Conservation (phyloP, 495 filamentous ascomycete species). For the Hyaloscypha finlandica region DNA sequence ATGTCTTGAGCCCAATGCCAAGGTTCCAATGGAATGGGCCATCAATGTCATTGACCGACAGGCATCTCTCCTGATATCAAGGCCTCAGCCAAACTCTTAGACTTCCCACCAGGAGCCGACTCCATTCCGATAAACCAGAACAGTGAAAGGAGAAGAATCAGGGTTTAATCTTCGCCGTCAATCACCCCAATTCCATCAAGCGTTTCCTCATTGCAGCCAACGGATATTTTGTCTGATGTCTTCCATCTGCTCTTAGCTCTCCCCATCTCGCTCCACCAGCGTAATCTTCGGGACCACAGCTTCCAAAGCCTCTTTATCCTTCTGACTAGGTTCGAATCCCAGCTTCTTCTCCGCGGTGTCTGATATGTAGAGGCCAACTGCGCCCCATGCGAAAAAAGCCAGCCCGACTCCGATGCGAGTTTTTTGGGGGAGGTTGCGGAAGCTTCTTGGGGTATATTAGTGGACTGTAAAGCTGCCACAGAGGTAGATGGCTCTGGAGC, state of each 20-base stretch:
- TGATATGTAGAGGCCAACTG: slow-evolving; percentile 58
- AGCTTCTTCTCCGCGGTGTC: slow-evolving; percentile 63
- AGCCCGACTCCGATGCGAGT: slow-evolving; percentile 65
- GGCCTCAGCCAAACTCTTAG: too few relatives aligned
- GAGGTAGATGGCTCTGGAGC: neutral
- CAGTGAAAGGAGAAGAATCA: neutral
- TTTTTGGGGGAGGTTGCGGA: slow-evolving; percentile 58
- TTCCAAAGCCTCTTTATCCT: slow-evolving; percentile 60
- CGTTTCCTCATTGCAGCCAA: neutral
- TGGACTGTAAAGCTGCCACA: neutral
- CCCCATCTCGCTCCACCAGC: slow-evolving; percentile 40
- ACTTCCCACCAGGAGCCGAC: neutral
- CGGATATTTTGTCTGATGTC: neutral
- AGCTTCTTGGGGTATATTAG: slow-evolving; percentile 48
- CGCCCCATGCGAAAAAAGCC: slow-evolving; percentile 65
- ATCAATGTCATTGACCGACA: too few relatives aligned
- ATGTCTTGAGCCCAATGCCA: neutral
- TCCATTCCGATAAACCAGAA: too few relatives aligned
- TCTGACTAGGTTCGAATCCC: slow-evolving; percentile 60
- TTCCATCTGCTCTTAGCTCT: slow-evolving; percentile 7
- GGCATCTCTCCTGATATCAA: too few relatives aligned
- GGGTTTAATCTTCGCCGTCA: neutral
- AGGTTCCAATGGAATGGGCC: too few relatives aligned
- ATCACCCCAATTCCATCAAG: neutral
- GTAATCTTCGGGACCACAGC: slow-evolving; percentile 51